Percentiles rank a stretch among this genome's conserved stretches.
phyloP scores from a whole-genome alignment of 441 rosid genomes.

The Geranium incanum region DNA sequence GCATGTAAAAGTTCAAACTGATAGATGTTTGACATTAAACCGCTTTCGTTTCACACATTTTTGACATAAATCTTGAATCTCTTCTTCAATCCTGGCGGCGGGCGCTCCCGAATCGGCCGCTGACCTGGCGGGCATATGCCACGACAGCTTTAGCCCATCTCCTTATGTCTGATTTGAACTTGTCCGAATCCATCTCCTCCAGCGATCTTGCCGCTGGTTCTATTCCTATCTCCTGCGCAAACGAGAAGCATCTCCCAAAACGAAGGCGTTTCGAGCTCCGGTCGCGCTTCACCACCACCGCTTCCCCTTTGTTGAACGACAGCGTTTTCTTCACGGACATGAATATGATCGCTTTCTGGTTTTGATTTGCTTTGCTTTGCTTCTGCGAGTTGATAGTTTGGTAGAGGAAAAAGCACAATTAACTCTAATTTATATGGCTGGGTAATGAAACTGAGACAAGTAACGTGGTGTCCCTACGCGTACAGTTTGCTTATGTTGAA shows the following conservation, averaged over 20 bases:
- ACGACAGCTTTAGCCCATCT: slow-evolving; percentile 85
- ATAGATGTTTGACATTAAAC: too few relatives aligned
- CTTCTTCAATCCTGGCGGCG: slow-evolving; percentile 7
- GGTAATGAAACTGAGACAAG: slow-evolving; percentile 21
- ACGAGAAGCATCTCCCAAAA: slow-evolving; percentile 32
- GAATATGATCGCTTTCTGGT: neutral
- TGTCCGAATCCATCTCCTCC: slow-evolving; percentile 45
- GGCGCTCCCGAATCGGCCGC: slow-evolving; percentile 39
- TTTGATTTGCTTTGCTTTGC: neutral
- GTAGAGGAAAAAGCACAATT: neutral
- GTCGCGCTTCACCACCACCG: neutral
- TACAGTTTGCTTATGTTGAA: slow-evolving; percentile 19
- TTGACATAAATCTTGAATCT: too few relatives aligned
- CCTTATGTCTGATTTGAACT: slow-evolving; percentile 57
- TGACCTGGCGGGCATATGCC: slow-evolving; percentile 69
- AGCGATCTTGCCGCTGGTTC: slow-evolving; percentile 39
- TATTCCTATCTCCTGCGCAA: slow-evolving; percentile 35
- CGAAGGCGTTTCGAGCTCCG: slow-evolving; percentile 21
- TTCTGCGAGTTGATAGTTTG: neutral
- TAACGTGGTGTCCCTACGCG: slow-evolving; percentile 21
- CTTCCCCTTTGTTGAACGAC: neutral
- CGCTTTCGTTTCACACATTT: too few relatives aligned
- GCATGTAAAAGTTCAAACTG: too few relatives aligned
- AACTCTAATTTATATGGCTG: slow-evolving; percentile 7
- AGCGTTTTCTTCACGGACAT: slow-evolving; percentile 22